Percentiles rank a stretch among this genome's conserved stretches.
phyloP scores from a whole-genome alignment of 2,329 filamentous ascomycete species.

The Aspergillus hortae region DNA sequence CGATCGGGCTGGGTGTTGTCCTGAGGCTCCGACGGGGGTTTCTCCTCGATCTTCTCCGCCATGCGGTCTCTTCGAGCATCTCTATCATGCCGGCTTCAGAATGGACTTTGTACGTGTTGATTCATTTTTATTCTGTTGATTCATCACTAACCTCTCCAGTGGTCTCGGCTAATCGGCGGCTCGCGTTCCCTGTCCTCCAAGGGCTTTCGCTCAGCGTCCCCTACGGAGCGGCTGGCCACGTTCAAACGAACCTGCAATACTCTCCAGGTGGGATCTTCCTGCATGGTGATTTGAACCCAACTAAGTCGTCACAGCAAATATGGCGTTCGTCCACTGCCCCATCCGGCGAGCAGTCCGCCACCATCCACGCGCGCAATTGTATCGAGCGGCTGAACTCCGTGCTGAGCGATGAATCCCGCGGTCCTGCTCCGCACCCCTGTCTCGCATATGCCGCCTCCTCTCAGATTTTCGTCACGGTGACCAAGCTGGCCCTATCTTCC shows the following conservation, averaged over 20 bases:
- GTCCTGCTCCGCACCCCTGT: slow-evolving; percentile 86
- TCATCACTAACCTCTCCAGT: slow-evolving; percentile 37
- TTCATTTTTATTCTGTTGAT: background rate
- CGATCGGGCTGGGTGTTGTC: slow-evolving; percentile 1
- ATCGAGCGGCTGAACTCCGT: slow-evolving; percentile 61
- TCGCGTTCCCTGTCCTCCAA: slow-evolving; percentile 45
- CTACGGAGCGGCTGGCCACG: slow-evolving; percentile 57
- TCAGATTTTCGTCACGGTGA: slow-evolving; percentile 84
- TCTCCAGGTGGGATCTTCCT: slow-evolving; percentile 45
- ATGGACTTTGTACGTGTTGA: slow-evolving; percentile 45
- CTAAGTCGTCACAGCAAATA: slow-evolving; percentile 46
- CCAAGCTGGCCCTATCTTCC: slow-evolving; percentile 80
- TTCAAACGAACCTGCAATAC: slow-evolving; percentile 61
- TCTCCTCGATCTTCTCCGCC: background rate
- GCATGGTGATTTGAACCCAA: background rate
- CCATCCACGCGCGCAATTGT: slow-evolving; percentile 49
- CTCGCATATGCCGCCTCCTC: slow-evolving; percentile 80
- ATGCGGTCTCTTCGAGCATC: background rate
- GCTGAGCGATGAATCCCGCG: slow-evolving; percentile 82
- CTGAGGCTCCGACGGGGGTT: background rate
- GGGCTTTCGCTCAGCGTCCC: slow-evolving; percentile 51
- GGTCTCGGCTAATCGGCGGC: slow-evolving; percentile 61
- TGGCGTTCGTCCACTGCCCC: slow-evolving; percentile 56
- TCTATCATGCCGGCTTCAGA: slow-evolving; percentile 11
- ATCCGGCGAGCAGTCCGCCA: slow-evolving; percentile 49